Base-by-base conservation (phyloP, 2,329 filamentous ascomycete species). In the Sphaerostilbella broomeana region DNA sequence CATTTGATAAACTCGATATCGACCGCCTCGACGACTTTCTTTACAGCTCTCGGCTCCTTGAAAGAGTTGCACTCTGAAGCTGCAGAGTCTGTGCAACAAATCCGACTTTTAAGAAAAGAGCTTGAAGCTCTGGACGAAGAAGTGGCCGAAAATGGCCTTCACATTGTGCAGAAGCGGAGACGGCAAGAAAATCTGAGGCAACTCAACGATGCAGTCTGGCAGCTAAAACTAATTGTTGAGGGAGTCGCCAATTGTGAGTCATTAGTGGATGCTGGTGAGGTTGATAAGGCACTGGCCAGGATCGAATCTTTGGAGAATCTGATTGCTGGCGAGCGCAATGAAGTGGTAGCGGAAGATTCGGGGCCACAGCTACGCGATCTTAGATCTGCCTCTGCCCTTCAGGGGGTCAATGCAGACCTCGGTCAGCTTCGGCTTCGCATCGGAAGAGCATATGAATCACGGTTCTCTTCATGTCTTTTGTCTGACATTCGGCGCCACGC, bases 1-100 rank as follows among this genome's bases (percentile, higher is more conserved):
- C 92, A 98, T 58, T 70, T 98, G 6, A 95, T 98, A 51, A 87
- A 86, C 21, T 95, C 89, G 0, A 98, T 98, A 47, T 97, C 90
- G 3, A 88, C 86, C 0, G 92, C 92, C 1, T 97, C 92, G 0
- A 88, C 87, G 1, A 95, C 90, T 0, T 98, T 98, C 61, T 98
- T 98, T 55, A 89, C 88, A 0, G 92, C 92, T 0, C 69, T 98
- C 1, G 90, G 92, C 1, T 94, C 89, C 1, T 68, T 98, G 22
- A 84, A 87, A 49, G 87, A 95, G 57, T 69, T 98, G 9, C 90
- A 98, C 58, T 83, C 83, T 0, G 92, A 98, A 61, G 89, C 92
- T 6, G 84, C 88, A 9, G 86, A 94, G 42, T 97, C 90, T 2
- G 89, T 98, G 2, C 73, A 82, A 7, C 80, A 85, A 45, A 98